phyloP scores from a whole-genome alignment of 257 asterid species.

The Leptodermis oblonga region DNA sequence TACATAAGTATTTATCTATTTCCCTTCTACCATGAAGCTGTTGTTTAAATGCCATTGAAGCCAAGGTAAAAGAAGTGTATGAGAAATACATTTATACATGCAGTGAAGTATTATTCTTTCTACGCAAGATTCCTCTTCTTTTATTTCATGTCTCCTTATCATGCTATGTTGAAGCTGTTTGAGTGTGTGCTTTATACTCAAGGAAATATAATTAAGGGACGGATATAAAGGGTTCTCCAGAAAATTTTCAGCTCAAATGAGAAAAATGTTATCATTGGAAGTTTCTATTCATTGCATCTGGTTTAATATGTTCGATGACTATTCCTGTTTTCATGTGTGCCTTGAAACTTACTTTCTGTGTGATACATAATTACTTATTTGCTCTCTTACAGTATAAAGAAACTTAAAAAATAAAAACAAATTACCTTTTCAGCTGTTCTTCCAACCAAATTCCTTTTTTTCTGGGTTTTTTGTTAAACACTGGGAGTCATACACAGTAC shows the following conservation, averaged over 20 bases:
- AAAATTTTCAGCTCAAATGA: neutral
- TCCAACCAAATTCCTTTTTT: neutral
- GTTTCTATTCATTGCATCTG: neutral
- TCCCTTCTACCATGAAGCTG: neutral
- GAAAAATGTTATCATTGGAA: neutral
- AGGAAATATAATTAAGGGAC: neutral
- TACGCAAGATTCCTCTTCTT: neutral
- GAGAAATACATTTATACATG: neutral
- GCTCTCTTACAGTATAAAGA: neutral
- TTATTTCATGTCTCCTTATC: neutral
- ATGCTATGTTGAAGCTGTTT: neutral
- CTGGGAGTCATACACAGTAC: neutral
- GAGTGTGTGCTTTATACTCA: neutral
- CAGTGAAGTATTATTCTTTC: neutral
- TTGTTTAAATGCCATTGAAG: neutral
- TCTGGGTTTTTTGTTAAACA: neutral
- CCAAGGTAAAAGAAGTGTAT: neutral
- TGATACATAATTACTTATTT: neutral
- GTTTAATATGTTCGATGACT: neutral
- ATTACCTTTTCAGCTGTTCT: neutral
- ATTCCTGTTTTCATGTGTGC: neutral
- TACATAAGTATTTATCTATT: neutral
- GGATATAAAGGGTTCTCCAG: neutral
- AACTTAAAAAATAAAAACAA: neutral
- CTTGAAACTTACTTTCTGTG: neutral